Conservation (phyloP, 441 rosid species). For the Jatropha multifida region DNA sequence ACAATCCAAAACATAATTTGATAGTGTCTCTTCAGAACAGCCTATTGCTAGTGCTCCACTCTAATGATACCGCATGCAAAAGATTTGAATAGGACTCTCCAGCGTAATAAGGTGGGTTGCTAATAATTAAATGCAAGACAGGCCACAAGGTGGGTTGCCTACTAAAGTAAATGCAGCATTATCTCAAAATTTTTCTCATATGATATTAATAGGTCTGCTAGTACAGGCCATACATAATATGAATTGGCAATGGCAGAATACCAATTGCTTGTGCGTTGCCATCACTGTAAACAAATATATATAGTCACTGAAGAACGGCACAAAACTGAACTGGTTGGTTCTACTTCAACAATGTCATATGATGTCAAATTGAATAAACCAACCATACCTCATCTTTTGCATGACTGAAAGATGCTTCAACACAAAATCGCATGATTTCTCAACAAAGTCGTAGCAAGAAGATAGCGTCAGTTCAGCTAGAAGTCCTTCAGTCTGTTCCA, state of each 20-base stretch:
- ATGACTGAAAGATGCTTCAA: conserved; percentile 60
- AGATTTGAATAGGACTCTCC: neutral
- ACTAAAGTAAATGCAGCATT: no score
- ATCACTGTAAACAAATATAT: conserved; percentile 5
- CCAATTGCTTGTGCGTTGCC: neutral
- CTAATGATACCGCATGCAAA: neutral
- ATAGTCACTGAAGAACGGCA: neutral
- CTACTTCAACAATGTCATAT: neutral
- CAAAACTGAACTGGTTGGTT: neutral
- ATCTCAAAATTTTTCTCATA: no score
- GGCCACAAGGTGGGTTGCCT: neutral
- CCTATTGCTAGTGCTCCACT: neutral
- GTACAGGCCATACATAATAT: neutral
- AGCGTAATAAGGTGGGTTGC: neutral
- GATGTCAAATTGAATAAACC: neutral
- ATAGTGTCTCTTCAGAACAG: neutral
- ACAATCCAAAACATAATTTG: neutral
- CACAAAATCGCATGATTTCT: conserved; percentile 59
- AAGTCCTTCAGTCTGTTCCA: conserved; percentile 82
- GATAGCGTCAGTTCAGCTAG: conserved; percentile 61
- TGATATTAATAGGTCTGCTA: no score
- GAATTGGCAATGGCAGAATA: neutral
- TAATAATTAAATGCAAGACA: neutral
- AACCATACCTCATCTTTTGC: conserved; percentile 66
- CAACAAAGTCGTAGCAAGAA: conserved; percentile 75